Conservation (phyloP, 2,329 filamentous ascomycete genomes). For the Mollisiaceae sp. region DNA sequence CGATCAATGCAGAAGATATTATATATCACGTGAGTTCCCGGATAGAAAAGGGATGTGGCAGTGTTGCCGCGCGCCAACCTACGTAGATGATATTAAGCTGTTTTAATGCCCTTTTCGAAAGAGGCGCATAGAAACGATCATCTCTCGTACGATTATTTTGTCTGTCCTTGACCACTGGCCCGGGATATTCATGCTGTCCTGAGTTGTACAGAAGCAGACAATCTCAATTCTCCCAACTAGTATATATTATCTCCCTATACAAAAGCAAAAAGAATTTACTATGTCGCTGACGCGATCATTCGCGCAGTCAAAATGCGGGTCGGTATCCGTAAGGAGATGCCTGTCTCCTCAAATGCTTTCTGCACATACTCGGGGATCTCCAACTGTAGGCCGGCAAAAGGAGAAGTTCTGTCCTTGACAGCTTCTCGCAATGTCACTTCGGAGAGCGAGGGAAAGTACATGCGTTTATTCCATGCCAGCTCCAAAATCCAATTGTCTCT, state of each 20-base stretch:
- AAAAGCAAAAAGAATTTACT: no score
- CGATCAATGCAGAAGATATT: neutral
- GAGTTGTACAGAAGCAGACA: no score
- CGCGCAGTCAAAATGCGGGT: neutral
- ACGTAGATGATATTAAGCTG: neutral
- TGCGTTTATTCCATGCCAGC: neutral
- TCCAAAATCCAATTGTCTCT: neutral
- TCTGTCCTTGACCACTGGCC: no score
- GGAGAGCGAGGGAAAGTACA: neutral
- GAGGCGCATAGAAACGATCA: no score
- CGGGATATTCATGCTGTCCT: no score
- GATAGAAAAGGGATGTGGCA: neutral
- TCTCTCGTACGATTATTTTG: no score
- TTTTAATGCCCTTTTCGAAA: no score
- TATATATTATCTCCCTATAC: no score
- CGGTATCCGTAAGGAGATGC: neutral
- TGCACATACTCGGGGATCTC: neutral
- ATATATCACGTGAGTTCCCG: neutral
- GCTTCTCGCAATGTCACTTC: neutral
- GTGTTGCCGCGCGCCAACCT: neutral
- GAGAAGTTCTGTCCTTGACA: neutral
- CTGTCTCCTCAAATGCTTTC: neutral
- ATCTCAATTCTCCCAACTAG: no score
- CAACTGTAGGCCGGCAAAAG: neutral
- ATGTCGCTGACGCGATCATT: no score